phyloP scores from a whole-genome alignment of 495 filamentous ascomycete genomes.

The Daldinia caldariorum region DNA sequence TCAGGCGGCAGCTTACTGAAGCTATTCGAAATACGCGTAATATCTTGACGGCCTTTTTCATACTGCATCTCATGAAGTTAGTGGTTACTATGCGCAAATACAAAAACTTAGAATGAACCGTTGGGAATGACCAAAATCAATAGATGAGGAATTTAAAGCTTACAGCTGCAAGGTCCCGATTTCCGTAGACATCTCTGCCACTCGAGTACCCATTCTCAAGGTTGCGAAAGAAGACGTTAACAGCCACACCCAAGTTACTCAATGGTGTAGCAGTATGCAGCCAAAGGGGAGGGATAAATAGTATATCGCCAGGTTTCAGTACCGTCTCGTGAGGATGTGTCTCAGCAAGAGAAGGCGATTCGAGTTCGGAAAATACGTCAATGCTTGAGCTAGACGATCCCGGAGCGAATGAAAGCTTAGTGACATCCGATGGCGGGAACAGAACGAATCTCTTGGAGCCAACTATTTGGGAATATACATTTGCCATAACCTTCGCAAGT shows the following conservation, averaged over 20 bases:
- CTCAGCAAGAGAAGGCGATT: conserved; percentile 54
- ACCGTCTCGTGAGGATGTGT: conserved; percentile 74
- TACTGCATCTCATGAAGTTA: conserved; percentile 54
- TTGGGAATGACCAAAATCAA: neutral
- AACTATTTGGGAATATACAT: conserved; percentile 82
- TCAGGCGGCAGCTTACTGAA: conserved; percentile 74
- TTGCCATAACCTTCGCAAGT: conserved; percentile 76
- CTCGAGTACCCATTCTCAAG: conserved; percentile 73
- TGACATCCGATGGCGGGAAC: conserved; percentile 81
- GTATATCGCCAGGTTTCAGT: conserved; percentile 74
- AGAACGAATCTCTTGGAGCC: conserved; percentile 77
- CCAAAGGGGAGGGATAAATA: conserved; percentile 87
- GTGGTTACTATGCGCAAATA: conserved; percentile 1
- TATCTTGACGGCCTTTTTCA: conserved; percentile 78
- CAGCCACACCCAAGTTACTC: conserved; percentile 71
- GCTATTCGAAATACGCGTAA: conserved; percentile 71
- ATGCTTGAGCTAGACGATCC: conserved; percentile 81
- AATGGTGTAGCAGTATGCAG: conserved; percentile 78
- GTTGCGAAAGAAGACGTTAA: conserved; percentile 87
- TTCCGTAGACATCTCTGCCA: conserved; percentile 87
- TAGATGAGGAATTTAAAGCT: neutral
- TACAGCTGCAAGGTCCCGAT: conserved; percentile 77
- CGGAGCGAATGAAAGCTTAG: conserved; percentile 72
- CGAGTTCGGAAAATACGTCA: conserved; percentile 68
- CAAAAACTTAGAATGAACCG: no score